Evolutionary conservation across 352 stramenopile species (phyloP).

Genomic region (Phytophthora tentaculata): DNA sequence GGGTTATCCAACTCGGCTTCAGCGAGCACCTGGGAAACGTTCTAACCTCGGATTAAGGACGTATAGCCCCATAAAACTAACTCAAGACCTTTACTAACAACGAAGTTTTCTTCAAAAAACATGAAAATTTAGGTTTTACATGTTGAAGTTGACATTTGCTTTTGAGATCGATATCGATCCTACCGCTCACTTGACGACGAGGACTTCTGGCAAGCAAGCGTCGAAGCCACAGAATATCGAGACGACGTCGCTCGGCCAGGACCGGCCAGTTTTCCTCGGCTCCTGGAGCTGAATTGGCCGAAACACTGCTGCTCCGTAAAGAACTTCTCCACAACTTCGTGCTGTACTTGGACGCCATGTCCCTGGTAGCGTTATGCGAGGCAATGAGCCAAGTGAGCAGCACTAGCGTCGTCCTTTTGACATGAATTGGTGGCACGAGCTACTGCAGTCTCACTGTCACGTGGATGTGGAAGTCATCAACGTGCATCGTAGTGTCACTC

Average conservation of each 20-base stretch:
- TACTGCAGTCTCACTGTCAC: conserved; percentile 29
- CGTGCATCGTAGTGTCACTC: conserved; percentile 20
- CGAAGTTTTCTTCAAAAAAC: not conserved
- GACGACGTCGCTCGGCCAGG: conserved; percentile 18
- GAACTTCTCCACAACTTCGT: conserved; percentile 34
- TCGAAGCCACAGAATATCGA: not conserved
- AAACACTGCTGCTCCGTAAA: conserved; percentile 25
- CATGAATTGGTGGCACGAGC: conserved; percentile 22
- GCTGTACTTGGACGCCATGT: conserved; percentile 18
- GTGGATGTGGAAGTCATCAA: conserved; percentile 7
- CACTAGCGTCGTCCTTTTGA: conserved; percentile 13
- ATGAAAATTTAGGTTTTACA: not conserved
- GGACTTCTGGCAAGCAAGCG: too few species aligned
- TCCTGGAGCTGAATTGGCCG: conserved; percentile 6
- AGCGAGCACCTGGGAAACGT: conserved; percentile 63
- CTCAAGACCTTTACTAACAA: too few species aligned
- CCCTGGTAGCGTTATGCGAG: conserved; percentile 20
- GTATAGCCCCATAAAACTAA: too few species aligned
- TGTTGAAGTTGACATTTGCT: not conserved
- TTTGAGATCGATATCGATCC: conserved; percentile 5
- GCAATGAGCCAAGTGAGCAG: conserved; percentile 12
- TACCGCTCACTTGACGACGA: conserved; percentile 9
- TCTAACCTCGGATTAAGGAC: too few species aligned
- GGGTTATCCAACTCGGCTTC: conserved; percentile 42
- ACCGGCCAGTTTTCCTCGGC: conserved; percentile 15